Evolutionary conservation across 371 early-diverging fungal species (phyloP), one percentile per base, ranked within the genome.

Genomic region (Mortierella polycephala): DNA sequence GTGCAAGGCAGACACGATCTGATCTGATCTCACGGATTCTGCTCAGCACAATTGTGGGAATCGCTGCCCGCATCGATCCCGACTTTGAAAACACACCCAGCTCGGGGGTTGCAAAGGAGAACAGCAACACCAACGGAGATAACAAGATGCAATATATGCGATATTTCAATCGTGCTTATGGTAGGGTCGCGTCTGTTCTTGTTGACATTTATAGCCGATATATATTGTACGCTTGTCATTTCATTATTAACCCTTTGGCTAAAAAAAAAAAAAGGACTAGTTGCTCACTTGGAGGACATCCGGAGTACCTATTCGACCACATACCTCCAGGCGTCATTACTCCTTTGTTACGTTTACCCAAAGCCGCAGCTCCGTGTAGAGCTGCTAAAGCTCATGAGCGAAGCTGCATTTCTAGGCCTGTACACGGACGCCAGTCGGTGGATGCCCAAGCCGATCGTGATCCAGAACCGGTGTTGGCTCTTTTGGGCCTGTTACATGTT

Each of bases 121-220:
- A 11, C 12, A 50, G 12, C 9, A 47, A 11, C 13, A 56, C 20
- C 14, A 18, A n/a, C 0, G 64, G 21, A 23, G 56, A n/a, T 18
- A 63, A 66, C 46, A 64, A 69, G 39, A 51, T 57, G 10, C 57
- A 69, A 44, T 73, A 62, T 39, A 69, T 62, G 59, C 69, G 73
- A 40, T 79, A 73, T 64, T 79, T 79, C 51, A 60, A 65, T 14
- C 80, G 80, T 16, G 80, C 80, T 7, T 62, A 69, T 46, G 80
- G 80, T 66, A 68, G 23, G 60, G 13, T 14, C 30, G n/a, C n/a
- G 39, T 11, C 40, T 21, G 20, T 9, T 41, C 10, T 13, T 47
- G 9, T 21, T 49, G 20, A 0, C 0, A 49, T 39, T 57, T 39
- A 65, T 37, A 39, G 11, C 10, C 20, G 7, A 18, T 10, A 11